Evolutionary conservation across 495 filamentous ascomycete genomes (phyloP), one percentile per base, ranked within the genome.

Genomic region (Neurospora sp.): DNA sequence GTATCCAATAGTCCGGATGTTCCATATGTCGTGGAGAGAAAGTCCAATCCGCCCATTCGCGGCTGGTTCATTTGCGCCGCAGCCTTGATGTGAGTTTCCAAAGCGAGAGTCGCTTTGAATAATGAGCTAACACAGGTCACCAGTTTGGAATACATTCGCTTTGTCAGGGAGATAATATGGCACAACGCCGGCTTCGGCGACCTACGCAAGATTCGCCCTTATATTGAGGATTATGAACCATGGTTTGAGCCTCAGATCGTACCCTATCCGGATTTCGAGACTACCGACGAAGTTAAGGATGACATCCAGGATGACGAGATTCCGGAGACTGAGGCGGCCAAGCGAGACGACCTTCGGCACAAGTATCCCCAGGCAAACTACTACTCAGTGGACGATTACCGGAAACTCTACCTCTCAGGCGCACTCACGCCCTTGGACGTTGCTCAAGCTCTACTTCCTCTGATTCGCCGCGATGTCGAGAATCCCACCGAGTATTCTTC

Each of bases 181-280:
- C 82, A 79, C 72, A 93, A 92, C 81, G 92, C 92, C 35, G 90
- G 90, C 6, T 94, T 97, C 74, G 81, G 79, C 68, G 76, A 82
- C 6, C 85, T 96, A 16, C 85, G 88, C 35, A 78, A 87, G 31
- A 83, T 93, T 27, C 74, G 77, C 20, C 76, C 79, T 11, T 80
- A 89, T 46, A 85, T 96, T 16, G 83, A 89, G 44, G 78, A 85
- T 16, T 90, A 91, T 74, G 81, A 88, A 66, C 86, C 90, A 18
- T 87, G 91, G 73, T 94, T 88, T 78, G 93, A 96, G 76, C 93
- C 94, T 3, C 91, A 91, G 41, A 90, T 96, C 46, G 88, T 92
- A 35, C 92, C 91, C 1, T 75, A 88, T 66, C 73, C 75, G 14
- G 53, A 66, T 18, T 16, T 3, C 6, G 27, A 66, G 27, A 35